Conservation (phyloP, 2,329 filamentous ascomycete species). For the Rutstroemia sp. region DNA sequence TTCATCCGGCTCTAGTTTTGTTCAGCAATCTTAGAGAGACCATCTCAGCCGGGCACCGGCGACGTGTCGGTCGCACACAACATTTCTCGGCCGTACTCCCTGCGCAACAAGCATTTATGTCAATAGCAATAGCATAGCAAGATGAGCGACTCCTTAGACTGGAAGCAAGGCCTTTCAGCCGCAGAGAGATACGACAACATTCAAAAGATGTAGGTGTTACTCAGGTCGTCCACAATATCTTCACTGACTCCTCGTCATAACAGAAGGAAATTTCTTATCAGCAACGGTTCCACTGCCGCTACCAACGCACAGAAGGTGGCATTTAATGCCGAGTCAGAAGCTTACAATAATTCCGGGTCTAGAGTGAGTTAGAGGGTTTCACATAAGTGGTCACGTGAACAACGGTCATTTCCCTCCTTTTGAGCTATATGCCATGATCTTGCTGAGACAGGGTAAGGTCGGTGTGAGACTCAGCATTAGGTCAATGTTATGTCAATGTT, state of each 20-base stretch:
- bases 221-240: background rate
- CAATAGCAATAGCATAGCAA: background rate
- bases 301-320: conserved; percentile 45
- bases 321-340: conserved; percentile 57
- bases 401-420: background rate
- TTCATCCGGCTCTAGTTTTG: no score
- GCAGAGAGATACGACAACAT: conserved; percentile 55
- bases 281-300: conserved; percentile 35
- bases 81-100: background rate
- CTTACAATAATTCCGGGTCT: conserved; percentile 50
- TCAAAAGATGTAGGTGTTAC: conserved; percentile 46
- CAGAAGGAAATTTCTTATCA: conserved; percentile 26
- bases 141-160: conserved; percentile 22
- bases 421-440: background rate
- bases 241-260: background rate
- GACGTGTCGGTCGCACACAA: no score
- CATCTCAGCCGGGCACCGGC: no score
- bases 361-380: conserved; percentile 39
- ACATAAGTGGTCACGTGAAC: background rate
- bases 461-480: no score
- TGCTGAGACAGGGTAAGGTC: background rate
- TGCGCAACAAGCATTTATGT: background rate
- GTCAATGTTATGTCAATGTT: no score
- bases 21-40: no score
- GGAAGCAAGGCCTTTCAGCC: conserved; percentile 23